A percentile compares a stretch with the other conserved stretches of the same genome.
Conservation (phyloP, 352 stramenopile species). For the Halophytophthora polymorphica region DNA sequence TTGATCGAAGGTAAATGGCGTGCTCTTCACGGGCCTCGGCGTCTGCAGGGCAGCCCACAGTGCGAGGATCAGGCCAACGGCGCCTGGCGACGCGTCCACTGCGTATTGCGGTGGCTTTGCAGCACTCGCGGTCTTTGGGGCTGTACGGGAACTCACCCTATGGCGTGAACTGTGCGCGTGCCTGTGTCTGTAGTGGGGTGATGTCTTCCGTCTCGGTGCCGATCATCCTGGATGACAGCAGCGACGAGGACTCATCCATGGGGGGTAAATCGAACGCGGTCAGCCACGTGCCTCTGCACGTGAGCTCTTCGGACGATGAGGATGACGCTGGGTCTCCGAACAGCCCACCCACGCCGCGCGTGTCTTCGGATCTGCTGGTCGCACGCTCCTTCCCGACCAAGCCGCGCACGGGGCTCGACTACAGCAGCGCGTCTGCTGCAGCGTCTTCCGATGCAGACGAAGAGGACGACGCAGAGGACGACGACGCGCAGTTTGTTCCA, state of each 20-base stretch:
- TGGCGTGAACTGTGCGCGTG: conserved; percentile 4
- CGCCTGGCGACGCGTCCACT: too few relatives aligned
- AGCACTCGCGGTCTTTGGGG: too few relatives aligned
- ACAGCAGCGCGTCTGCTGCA: conserved; percentile 7
- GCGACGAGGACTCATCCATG: conserved; percentile 28
- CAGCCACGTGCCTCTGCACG: conserved; percentile 3
- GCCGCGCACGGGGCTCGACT: conserved; percentile 4
- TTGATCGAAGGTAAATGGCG: too few relatives aligned
- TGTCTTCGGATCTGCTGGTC: conserved; percentile 3
- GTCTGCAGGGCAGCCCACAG: not conserved
- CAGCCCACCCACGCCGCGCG: conserved; percentile 14
- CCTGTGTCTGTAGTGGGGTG: not conserved
- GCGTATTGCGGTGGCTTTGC: too few relatives aligned
- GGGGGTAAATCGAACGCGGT: not conserved
- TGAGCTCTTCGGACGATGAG: conserved; percentile 18
- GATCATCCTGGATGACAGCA: conserved; percentile 53
- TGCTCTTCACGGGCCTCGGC: too few relatives aligned
- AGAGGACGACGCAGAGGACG: conserved; percentile 3
- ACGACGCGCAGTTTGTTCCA: conserved; percentile 2
- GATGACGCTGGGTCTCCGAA: conserved; percentile 11
- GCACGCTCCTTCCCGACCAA: conserved; percentile 1
- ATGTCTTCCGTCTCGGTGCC: conserved; percentile 23
- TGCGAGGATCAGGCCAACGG: too few relatives aligned
- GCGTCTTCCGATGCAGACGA: conserved; percentile 3
- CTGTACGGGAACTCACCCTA: conserved; percentile 5